Conservation (phyloP, 2,329 filamentous ascomycete species). For the Ophiostoma quercus region DNA sequence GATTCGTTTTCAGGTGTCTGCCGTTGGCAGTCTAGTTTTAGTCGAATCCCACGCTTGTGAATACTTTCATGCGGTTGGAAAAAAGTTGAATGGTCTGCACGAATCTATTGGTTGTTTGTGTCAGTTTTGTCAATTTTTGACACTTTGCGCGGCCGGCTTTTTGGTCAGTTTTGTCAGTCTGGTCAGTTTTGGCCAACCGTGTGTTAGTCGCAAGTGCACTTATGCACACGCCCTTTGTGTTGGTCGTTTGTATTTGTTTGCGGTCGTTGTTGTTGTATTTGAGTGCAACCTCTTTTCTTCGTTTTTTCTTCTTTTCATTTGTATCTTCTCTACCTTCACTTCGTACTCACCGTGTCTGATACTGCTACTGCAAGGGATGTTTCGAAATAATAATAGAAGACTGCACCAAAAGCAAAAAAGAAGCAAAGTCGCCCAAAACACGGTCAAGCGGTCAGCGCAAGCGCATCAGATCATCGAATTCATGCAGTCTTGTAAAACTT, state of each 20-base stretch:
- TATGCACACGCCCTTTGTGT: conserved; percentile 7
- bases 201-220: neutral
- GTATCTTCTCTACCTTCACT: neutral
- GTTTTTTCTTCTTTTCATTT: neutral
- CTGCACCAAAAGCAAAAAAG: neutral
- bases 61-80: neutral
- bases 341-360: neutral
- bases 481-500: conserved; percentile 9
- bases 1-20: neutral
- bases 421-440: neutral
- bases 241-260: neutral
- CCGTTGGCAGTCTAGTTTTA: neutral
- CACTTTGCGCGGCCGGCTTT: neutral
- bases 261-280: neutral
- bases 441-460: conserved; percentile 10
- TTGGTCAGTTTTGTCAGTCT: neutral
- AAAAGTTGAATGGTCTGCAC: neutral
- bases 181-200: neutral
- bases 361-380: neutral
- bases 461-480: neutral
- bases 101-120: neutral
- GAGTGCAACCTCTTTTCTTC: neutral
- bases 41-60: neutral
- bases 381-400: neutral
- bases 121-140: neutral